These are phyloP conservation scores for Extremus antarcticus DNA, from an alignment of 495 filamentous ascomycete species.

Conservation along the genomic window DNA sequence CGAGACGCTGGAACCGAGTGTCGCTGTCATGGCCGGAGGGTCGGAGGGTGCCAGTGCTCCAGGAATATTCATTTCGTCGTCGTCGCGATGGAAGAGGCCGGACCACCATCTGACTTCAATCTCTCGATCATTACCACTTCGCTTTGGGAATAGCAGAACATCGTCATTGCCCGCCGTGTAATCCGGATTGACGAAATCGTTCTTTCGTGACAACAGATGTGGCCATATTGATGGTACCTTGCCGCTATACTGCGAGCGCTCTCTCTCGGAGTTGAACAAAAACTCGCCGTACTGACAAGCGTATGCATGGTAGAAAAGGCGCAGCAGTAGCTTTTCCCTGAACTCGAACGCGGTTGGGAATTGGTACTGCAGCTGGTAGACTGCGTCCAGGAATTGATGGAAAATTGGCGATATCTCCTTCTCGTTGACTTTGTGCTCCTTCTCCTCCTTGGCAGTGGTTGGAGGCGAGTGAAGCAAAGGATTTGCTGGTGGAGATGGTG, in stretches of 20 bases:
- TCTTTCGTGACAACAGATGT: conserved; percentile 72
- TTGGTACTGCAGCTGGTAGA: conserved; percentile 81
- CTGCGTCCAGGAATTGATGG: conserved; percentile 95
- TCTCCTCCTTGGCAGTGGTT: conserved; percentile 34
- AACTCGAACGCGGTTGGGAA: conserved; percentile 90
- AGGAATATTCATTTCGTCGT: conserved; percentile 80
- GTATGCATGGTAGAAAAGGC: conserved; percentile 87
- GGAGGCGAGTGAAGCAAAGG: conserved; percentile 37
- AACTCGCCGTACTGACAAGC: conserved; percentile 97
- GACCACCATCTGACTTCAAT: conserved; percentile 76
- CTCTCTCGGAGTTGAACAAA: conserved; percentile 87
- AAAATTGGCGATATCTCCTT: conserved; percentile 95
- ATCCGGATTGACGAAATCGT: conserved; percentile 68
- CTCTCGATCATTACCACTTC: conserved; percentile 23
- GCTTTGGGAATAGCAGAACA: conserved; percentile 67
- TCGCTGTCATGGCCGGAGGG: not conserved
- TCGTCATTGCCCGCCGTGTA: conserved; percentile 73
- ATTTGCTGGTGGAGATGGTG: conserved; percentile 17
- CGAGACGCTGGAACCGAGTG: conserved; percentile 8
- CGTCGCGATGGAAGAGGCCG: conserved; percentile 72
- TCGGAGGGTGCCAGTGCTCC: conserved; percentile 3
- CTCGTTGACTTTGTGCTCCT: conserved; percentile 44
- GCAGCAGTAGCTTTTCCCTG: conserved; percentile 86
- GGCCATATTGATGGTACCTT: conserved; percentile 88
- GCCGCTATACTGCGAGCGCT: conserved; percentile 62